Evolutionary conservation across 192 early-diverging fungal genomes (phyloP).

Genomic region (Diversispora epigaea): DNA sequence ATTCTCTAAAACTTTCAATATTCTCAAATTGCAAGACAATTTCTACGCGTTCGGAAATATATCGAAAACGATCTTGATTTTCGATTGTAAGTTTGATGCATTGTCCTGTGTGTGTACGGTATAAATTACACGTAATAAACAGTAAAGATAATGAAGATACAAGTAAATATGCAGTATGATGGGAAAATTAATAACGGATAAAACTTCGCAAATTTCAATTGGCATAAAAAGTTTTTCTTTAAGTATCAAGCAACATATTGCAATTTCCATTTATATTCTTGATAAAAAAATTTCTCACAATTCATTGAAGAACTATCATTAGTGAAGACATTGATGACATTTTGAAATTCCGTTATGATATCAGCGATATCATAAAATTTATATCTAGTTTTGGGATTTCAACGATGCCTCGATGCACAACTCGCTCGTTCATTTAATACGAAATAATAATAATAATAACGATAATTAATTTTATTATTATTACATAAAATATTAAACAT

Average conservation of each 20-base stretch:
- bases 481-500: too few species aligned
- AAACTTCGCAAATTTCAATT: conserved; percentile 87
- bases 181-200: conserved; percentile 30
- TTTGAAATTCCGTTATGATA: conserved; percentile 64
- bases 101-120: not conserved
- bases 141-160: not conserved
- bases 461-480: too few species aligned
- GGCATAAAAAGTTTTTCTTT: conserved; percentile 71
- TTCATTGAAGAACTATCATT: conserved; percentile 59
- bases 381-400: conserved; percentile 70
- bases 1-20: not conserved
- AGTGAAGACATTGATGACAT: conserved; percentile 60
- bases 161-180: not conserved
- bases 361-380: conserved; percentile 64
- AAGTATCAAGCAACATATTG: conserved; percentile 77
- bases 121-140: not conserved
- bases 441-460: not conserved
- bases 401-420: conserved; percentile 49
- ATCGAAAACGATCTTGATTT: not conserved
- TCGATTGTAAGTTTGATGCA: not conserved
- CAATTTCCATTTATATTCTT: conserved; percentile 69
- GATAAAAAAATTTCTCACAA: conserved; percentile 68
- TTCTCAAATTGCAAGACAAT: too few species aligned
- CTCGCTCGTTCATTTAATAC: conserved; percentile 25
- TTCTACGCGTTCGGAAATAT: not conserved